Evolutionary conservation across 2,329 filamentous ascomycete genomes (phyloP).

Genomic region (Eurotiales sp.): DNA sequence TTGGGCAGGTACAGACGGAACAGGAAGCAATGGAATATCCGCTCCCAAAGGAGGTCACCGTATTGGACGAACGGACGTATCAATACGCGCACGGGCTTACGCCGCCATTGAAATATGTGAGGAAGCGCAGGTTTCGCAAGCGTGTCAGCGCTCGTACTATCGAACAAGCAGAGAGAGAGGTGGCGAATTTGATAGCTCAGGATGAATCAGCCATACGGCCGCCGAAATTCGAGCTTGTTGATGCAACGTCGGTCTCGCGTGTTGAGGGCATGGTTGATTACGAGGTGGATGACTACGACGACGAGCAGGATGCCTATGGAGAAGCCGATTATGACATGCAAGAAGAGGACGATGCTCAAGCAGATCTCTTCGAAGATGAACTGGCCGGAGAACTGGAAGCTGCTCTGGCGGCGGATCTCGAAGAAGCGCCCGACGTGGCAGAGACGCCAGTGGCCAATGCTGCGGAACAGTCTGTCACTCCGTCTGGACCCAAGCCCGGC

Average conservation of each 20-base stretch:
- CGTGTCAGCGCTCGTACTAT: conserved; percentile 79
- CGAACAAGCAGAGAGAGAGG: conserved; percentile 76
- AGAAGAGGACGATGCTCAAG: conserved; percentile 25
- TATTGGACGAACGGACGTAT: conserved; percentile 53
- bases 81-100: conserved; percentile 84
- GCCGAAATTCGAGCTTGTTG: conserved; percentile 63
- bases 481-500: conserved; percentile 27
- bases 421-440: conserved; percentile 27
- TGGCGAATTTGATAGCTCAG: conserved; percentile 67
- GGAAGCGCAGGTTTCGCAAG: conserved; percentile 78
- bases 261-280: conserved; percentile 37
- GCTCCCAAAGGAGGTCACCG: conserved; percentile 68
- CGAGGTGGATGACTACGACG: conserved; percentile 48
- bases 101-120: conserved; percentile 80
- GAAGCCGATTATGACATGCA: conserved; percentile 45
- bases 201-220: conserved; percentile 59
- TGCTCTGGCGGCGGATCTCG: conserved; percentile 36
- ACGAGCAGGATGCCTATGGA: conserved; percentile 48
- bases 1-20: conserved; percentile 63
- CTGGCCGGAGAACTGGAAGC: conserved; percentile 44
- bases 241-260: conserved; percentile 47
- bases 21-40: conserved; percentile 62
- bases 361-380: conserved; percentile 38
- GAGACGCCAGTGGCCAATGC: conserved; percentile 17
- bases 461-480: conserved; percentile 30